A percentile compares a stretch with the other conserved stretches of the same genome.
These are phyloP conservation scores for Penicillium sp. DNA, from an alignment of 2,329 filamentous ascomycete genomes.

Conservation along the genomic window DNA sequence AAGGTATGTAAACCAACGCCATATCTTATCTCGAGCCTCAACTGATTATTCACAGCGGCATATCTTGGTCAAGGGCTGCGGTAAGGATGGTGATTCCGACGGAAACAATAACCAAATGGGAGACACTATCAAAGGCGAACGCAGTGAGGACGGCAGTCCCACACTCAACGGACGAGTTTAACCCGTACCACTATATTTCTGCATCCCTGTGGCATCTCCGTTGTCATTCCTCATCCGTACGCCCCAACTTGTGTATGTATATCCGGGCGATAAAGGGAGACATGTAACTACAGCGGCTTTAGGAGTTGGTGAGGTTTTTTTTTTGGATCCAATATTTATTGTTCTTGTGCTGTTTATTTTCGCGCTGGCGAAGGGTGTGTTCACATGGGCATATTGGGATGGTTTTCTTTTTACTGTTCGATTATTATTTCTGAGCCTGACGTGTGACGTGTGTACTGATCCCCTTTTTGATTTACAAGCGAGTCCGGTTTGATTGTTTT, in stretches of 20 bases:
- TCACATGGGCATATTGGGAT: constrained; percentile 19
- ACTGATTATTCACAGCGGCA: constrained; percentile 52
- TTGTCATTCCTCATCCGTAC: background rate
- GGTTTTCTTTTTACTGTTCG: constrained; percentile 13
- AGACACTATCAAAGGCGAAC: constrained; percentile 17
- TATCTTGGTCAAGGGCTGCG: constrained; percentile 67
- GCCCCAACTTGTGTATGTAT: constrained; percentile 11
- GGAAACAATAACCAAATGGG: constrained; percentile 9
- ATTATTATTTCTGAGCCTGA: constrained; percentile 23
- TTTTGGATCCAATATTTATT: constrained; percentile 10
- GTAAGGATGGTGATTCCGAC: constrained; percentile 46
- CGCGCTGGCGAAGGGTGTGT: constrained; percentile 18
- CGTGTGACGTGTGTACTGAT: constrained; percentile 28
- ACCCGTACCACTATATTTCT: constrained; percentile 4
- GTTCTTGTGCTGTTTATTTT: constrained; percentile 3
- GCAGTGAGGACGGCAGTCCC: constrained; percentile 25
- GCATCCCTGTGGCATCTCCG: constrained; percentile 9
- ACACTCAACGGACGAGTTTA: constrained; percentile 18
- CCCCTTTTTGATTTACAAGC: constrained; percentile 21
- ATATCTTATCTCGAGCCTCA: background rate
- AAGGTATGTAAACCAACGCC: constrained; percentile 66
- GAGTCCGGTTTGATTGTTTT: constrained; percentile 14
- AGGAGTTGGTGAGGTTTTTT: constrained; percentile 16
- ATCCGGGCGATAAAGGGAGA: background rate
- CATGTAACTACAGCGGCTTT: constrained; percentile 17